phyloP scores from a whole-genome alignment of 2,329 filamentous ascomycete species.

The Periconia sp. region DNA sequence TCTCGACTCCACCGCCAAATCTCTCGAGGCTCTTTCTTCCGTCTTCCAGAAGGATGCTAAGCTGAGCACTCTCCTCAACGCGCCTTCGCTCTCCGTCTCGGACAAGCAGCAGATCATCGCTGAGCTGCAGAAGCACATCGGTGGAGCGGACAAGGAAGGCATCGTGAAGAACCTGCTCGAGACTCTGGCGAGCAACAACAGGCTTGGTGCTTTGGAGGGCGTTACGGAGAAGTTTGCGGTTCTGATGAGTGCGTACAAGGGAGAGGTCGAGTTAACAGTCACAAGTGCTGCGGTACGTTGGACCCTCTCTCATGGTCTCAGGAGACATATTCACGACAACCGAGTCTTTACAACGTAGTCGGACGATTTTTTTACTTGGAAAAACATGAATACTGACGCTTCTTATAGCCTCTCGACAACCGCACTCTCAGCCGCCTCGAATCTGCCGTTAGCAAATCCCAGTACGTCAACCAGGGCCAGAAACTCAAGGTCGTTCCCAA shows the following conservation, averaged over 20 bases:
- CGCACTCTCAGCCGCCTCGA: conserved; percentile 87
- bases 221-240: conserved; percentile 86
- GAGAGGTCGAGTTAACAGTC: conserved; percentile 92
- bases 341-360: too few species aligned
- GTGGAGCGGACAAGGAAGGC: conserved; percentile 70
- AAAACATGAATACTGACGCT: too few species aligned
- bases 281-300: conserved; percentile 83
- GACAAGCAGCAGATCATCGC: conserved; percentile 88
- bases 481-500: conserved; percentile 97
- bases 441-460: conserved; percentile 84
- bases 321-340: too few species aligned
- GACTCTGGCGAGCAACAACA: conserved; percentile 95
- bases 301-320: conserved; percentile 1
- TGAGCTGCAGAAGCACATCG: conserved; percentile 86
- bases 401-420: conserved; percentile 76
- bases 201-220: conserved; percentile 79
- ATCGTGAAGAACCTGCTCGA: conserved; percentile 93
- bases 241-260: conserved; percentile 86
- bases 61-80: conserved; percentile 74
- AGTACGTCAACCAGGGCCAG: conserved; percentile 88
- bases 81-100: conserved; percentile 76
- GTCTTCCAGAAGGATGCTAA: conserved; percentile 84
- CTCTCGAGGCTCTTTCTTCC: conserved; percentile 72
- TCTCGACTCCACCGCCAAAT: conserved; percentile 85
- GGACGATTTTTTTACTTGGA: too few species aligned